Base-by-base conservation (phyloP, 2,329 filamentous ascomycete species). In the Verticillium klebahnii region DNA sequence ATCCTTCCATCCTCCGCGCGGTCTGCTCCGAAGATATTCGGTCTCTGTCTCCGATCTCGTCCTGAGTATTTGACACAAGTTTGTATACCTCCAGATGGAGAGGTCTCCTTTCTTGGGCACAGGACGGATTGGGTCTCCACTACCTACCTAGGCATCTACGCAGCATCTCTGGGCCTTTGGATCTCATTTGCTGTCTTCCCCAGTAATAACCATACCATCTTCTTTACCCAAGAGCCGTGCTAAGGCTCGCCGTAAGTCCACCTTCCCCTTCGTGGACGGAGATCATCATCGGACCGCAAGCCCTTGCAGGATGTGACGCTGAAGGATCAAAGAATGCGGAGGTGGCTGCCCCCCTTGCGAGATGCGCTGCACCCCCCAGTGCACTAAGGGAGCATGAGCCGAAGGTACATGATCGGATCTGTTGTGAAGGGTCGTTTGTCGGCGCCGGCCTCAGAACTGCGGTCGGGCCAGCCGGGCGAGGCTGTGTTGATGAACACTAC, bases 251-350 rank as follows among this genome's bases (percentile, higher is more conserved):
- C 37, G 14, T 50, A 25, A 25, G 14, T 23, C 32, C 12, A 39
- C 37, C 36, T 58, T 31, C n/a, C 37, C 57, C 39, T 45, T 40
- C 57, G 45, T 50, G 45, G 45, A 50, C 19, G 45, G 45, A 50
- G 45, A 50, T 50, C 45, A 50, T 50, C 65, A 64, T 73, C 73
- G 73, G 73, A 73, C 72, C 73, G 73, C 65, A 71, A 68, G 71
- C 69, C 73, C 72, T 73, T 71, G 67, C 67, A 67, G 58, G 56
- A 57, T 60, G 61, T 37, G 45, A 60, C 57, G 8, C 57, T 39
- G 32, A 59, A 55, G 39, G 45, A 50, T 50, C 31, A 29, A 25
- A 58, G 37, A 58, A 45, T 58, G 57, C 45, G 57, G 57, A 58
- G 57, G 57, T 50, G 39, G 57, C 57, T 50, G 57, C 19, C 37